Evolutionary conservation across 1,284 basidiomycete species (phyloP), one percentile per base, ranked within the genome.

Genomic region (Anthracocystis setariae): DNA sequence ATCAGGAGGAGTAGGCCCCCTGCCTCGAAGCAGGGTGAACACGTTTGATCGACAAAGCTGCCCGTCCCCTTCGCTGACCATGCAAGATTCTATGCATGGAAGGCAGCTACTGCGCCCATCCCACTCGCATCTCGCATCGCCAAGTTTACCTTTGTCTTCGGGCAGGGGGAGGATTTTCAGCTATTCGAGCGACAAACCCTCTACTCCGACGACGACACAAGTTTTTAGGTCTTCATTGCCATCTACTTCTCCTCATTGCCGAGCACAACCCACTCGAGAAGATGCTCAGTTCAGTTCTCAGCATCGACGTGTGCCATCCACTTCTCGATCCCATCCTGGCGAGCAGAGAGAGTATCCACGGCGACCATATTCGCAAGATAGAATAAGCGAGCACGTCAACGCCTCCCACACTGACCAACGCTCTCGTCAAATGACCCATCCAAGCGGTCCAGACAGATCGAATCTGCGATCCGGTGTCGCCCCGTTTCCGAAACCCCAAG

Each of bases 181-280:
- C 29, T 65, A 65, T 25, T 58, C 55, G 7, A 38, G 55, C 29
- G 62, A 50, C 20, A 23, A 23, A 15, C 21, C 23, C 17, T 20
- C 40, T 18, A 2, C 40, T 8, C 7, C 8, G 21, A 23, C 21
- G 9, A 42, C 40, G 10, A 10, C 40, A 8, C 20, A 20, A 9
- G 8, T 20, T 12, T 15, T 12, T 5, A 12, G 7, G 29, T 29
- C 29, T 12, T 7, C 29, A 5, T 7, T 29, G 29, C 29, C 12
- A 29, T 29, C 29, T 12, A 12, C 29, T 29, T 29, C 29, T 12
- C 29, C 29, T 29, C 29, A 29, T 7, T 7, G 29, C 29, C 29
- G 12, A 5, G 12, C 29, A 7, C 29, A 12, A 7, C 29, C 7
- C 5, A 29, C 29, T 29, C 7, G 12, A 29, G 29, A 12, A 5